Evolutionary conservation across 225 moss, liverwort and hornwort genomes (phyloP), one percentile per base, ranked within the genome.

Genomic region (Polytrichum commune): DNA sequence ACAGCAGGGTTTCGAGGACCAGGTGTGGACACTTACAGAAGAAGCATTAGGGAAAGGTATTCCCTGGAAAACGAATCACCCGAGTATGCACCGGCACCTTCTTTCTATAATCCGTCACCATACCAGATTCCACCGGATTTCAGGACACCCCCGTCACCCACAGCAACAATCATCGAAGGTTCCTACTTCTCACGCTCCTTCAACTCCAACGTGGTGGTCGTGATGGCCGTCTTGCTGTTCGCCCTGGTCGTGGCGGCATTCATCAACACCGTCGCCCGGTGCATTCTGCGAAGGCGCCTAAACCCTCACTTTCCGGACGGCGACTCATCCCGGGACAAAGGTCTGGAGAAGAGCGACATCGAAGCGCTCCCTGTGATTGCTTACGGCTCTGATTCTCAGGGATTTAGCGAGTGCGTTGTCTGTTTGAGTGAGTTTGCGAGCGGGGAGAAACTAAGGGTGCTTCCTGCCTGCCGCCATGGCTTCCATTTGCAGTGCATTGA

Each of bases 381-480:
- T 7, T 93, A 82, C 53, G 86, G 86, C 38, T 13, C 84, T 5
- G 82, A 83, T 16, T 78, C 76, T 32, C 77, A 79, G 27, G 76
- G 79, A 1, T 73, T 68, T 27, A 85, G 69, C 65, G 94, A 94
- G 18, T 94, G 94, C 77, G 90, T 92, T 20, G 90, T 94, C 32
- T 94, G 94, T 63, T 55, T 94, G 72, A 88, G 85, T 75, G 80
- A 88, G 29, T 92, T 92, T 54, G 77, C 75, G 54, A 32, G 69
- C 19, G 88, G 81, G 4, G 94, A 94, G 67, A 78, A 85, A 70
- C 69, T 94, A 60, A 77, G 94, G 24, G 53, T 92, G 35, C 77
- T 94, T 8, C 94, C 94, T 3, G 82, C 70, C 56, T 94, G 94
- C 76, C 88, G 84, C 8, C 94, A 94, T 70, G 88, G 90, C n/a